Percentiles rank a stretch among this genome's conserved stretches.
Conservation (phyloP, 805 yeast genomes). For the Candida mattraensis region DNA sequence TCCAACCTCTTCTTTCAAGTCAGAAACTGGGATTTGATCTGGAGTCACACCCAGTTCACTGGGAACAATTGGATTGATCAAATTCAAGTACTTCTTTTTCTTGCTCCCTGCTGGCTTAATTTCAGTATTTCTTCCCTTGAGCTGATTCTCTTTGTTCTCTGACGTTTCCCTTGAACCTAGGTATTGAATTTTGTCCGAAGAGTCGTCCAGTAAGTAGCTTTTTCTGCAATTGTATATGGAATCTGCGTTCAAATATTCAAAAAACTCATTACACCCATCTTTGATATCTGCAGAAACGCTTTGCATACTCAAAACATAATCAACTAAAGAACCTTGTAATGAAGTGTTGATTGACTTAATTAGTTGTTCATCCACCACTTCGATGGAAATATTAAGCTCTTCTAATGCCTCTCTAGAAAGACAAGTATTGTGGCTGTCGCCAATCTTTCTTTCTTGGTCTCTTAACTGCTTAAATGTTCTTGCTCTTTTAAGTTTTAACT, state of each 20-base stretch:
- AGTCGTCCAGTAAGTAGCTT: conserved; percentile 16
- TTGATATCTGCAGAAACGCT: conserved; percentile 28
- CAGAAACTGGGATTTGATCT: conserved; percentile 8
- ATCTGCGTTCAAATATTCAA: conserved; percentile 26
- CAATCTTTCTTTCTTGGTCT: conserved; percentile 45
- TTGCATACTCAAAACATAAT: conserved; percentile 40
- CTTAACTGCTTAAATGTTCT: conserved; percentile 40
- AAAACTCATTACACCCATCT: conserved; percentile 32
- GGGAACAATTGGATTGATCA: conserved; percentile 16
- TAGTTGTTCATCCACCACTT: conserved; percentile 52
- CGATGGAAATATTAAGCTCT: conserved; percentile 49
- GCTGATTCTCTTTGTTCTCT: conserved; percentile 21
- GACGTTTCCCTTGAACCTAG: conserved; percentile 19
- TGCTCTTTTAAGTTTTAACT: conserved; percentile 37
- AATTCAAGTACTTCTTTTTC: conserved; percentile 18
- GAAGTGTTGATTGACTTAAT: conserved; percentile 45
- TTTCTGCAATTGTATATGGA: conserved; percentile 22
- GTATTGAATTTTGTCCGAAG: conserved; percentile 20
- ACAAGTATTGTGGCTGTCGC: conserved; percentile 44
- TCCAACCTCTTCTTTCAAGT: conserved; percentile 8
- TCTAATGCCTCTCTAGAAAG: conserved; percentile 52
- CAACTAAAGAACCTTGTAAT: conserved; percentile 45
- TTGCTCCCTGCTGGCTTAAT: conserved; percentile 12
- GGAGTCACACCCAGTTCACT: conserved; percentile 13
- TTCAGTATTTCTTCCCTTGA: conserved; percentile 9